phyloP scores from a whole-genome alignment of 108 stramenopile genomes.

The Conticribra weissflogii region DNA sequence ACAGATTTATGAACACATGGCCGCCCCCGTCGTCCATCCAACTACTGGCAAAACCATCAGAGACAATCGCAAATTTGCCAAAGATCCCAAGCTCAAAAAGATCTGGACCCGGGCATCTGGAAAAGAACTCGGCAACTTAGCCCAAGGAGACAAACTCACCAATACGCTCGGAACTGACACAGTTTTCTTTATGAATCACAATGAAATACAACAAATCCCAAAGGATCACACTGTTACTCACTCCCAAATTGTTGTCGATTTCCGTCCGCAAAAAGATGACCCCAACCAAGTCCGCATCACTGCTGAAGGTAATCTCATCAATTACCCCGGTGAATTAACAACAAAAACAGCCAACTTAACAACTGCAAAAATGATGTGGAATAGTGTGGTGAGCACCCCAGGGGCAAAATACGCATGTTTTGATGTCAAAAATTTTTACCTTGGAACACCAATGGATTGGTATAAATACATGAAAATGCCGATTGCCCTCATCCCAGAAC shows the following conservation, averaged over 20 bases:
- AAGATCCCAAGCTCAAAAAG: slow-evolving; percentile 9
- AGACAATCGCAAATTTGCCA: slow-evolving; percentile 28
- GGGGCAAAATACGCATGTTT: slow-evolving; percentile 21
- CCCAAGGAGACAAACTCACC: slow-evolving; percentile 34
- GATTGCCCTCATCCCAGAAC: background rate
- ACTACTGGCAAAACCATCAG: slow-evolving; percentile 9
- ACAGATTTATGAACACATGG: slow-evolving; percentile 15
- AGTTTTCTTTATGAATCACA: background rate
- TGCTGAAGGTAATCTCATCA: slow-evolving; percentile 50
- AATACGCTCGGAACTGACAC: slow-evolving; percentile 6
- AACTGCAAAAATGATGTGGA: slow-evolving; percentile 32
- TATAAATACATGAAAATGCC: slow-evolving; percentile 48
- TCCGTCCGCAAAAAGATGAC: slow-evolving; percentile 37
- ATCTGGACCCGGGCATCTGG: slow-evolving; percentile 30
- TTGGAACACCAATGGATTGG: slow-evolving; percentile 30
- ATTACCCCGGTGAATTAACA: slow-evolving; percentile 27
- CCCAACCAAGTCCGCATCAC: slow-evolving; percentile 42
- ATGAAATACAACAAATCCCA: slow-evolving; percentile 19
- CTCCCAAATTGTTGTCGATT: slow-evolving; percentile 25
- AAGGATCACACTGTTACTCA: slow-evolving; percentile 27
- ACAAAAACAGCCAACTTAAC: slow-evolving; percentile 26
- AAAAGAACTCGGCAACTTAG: slow-evolving; percentile 12
- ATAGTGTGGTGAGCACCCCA: slow-evolving; percentile 24
- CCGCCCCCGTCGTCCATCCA: slow-evolving; percentile 2
- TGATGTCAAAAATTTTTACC: slow-evolving; percentile 51